Evolutionary conservation across 441 rosid genomes (phyloP), one percentile per base, ranked within the genome.

Genomic region (Erodium moschatum): DNA sequence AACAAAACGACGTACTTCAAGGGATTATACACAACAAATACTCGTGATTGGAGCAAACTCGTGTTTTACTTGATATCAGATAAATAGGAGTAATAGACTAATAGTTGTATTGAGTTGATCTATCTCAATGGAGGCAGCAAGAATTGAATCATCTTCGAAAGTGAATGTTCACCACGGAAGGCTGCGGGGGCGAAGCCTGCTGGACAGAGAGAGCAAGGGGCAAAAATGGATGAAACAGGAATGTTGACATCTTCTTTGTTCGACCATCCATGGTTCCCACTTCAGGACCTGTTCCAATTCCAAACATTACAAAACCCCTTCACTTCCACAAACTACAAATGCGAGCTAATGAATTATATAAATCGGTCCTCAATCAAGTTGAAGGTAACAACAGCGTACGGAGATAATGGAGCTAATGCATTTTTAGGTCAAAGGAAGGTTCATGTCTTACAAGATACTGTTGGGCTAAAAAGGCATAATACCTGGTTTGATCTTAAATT

Each of bases 401-500:
- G 27, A 0, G 27, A 24, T 24, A 24, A 24, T 24, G 27, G n/a
- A n/a, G n/a, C n/a, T 35, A 35, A 0, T 2, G 4, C 40, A 2
- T 35, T 7, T 3, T 35, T 0, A 2, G 6, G 9, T 38, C 44
- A 24, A 24, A 5, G 44, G 9, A 38, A 3, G 44, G 9, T 38
- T 38, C 9, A 4, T 38, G 44, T 38, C 44, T 38, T 38, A 8
- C 44, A 38, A 38, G 44, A 38, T 52, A 18, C 60, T 52, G 15
- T 52, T 16, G n/a, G 19, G 58, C 18, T n/a, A 40, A 58, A 65
- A 52, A 48, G 27, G 10, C 27, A 24, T 24, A n/a, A 33, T 75
- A 89, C 98, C 96, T 82, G 97, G 85, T 80, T 93, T 93, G 54
- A 91, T 88, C 89, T 93, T 93, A 77, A 93, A 91, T 78, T 91